phyloP scores from a whole-genome alignment of 306 rosid species.

The Quercus gilva region DNA sequence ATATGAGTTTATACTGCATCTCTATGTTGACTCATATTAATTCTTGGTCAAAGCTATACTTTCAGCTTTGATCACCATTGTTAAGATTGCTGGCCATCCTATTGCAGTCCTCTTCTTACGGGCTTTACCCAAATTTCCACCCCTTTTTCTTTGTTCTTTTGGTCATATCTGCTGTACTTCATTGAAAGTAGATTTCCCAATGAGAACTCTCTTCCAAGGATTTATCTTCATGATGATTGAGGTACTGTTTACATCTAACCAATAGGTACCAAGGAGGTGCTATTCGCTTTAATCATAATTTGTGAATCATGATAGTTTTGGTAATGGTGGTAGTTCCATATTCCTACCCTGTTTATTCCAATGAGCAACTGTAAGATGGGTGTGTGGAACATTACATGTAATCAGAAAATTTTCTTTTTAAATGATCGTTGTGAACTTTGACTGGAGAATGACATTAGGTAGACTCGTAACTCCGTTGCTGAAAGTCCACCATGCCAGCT shows the following conservation, averaged over 20 bases:
- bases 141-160: neutral
- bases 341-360: neutral
- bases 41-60: neutral
- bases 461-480: neutral
- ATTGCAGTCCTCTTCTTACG: neutral
- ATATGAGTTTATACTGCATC: neutral
- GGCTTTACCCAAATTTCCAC: neutral
- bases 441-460: too few species aligned
- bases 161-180: neutral
- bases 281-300: too few species aligned
- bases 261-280: neutral
- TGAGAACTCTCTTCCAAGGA: neutral
- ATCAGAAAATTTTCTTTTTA: too few species aligned
- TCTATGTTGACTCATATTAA: neutral
- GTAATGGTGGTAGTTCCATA: too few species aligned
- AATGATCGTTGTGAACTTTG: too few species aligned
- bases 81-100: neutral
- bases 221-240: neutral
- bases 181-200: neutral
- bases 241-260: neutral
- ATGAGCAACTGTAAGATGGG: neutral
- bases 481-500: neutral
- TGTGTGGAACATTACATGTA: neutral
- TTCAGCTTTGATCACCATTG: neutral
- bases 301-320: too few species aligned